These are phyloP conservation scores for Neurospora tetraspora DNA, from an alignment of 495 filamentous ascomycete species.

Conservation along the genomic window DNA sequence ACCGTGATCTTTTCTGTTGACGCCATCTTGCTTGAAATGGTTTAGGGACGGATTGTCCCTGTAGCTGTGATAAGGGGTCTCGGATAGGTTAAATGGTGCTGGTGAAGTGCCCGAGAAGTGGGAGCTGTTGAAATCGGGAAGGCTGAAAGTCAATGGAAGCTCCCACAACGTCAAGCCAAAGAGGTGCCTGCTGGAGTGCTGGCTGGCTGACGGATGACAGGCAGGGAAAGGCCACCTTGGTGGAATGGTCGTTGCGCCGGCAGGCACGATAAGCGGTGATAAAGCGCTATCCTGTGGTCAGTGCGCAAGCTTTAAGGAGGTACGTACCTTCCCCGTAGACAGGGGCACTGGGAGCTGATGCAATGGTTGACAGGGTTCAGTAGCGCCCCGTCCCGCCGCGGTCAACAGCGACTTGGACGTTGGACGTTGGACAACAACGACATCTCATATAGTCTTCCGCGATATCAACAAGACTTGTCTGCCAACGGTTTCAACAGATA, in stretches of 20 bases:
- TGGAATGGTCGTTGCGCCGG: not conserved
- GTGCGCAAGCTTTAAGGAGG: not conserved
- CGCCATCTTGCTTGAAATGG: conserved; percentile 24
- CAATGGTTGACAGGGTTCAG: conserved; percentile 4
- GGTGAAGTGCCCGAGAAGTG: not conserved
- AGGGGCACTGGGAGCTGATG: not conserved
- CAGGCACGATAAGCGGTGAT: not conserved
- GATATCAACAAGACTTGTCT: not conserved
- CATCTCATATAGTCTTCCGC: not conserved
- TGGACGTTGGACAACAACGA: conserved; percentile 1
- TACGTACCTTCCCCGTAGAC: not conserved
- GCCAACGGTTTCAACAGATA: not conserved
- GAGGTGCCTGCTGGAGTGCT: not conserved
- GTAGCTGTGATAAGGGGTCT: not conserved
- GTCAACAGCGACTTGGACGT: not conserved
- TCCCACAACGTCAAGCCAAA: not conserved
- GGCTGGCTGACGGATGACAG: not conserved
- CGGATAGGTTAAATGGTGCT: not conserved
- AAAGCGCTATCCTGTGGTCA: not conserved
- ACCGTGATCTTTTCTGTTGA: conserved; percentile 52
- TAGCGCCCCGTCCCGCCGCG: not conserved
- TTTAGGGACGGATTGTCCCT: not conserved
- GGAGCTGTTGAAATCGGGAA: not conserved
- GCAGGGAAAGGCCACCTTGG: conserved; percentile 4
- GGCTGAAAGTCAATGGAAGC: not conserved